These are phyloP conservation scores for Beta lomatogona DNA, from an alignment of 179 eudicot species.

Conservation along the genomic window DNA sequence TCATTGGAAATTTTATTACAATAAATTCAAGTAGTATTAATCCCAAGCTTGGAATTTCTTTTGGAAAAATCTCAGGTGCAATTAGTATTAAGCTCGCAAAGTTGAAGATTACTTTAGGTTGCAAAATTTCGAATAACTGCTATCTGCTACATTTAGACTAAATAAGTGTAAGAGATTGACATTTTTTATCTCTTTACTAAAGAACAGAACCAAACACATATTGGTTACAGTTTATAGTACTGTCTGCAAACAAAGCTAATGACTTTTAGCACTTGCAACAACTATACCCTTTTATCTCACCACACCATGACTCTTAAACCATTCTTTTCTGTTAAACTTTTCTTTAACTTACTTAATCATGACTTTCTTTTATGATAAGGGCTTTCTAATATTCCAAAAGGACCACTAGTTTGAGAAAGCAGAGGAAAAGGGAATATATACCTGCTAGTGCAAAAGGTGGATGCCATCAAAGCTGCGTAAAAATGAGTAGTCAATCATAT, in stretches of 20 bases:
- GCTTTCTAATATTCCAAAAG: conserved; percentile 36
- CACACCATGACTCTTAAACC: conserved; percentile 17
- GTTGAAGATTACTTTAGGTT: too few relatives aligned
- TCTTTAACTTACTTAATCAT: not conserved
- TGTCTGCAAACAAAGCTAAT: not conserved
- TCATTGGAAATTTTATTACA: too few relatives aligned
- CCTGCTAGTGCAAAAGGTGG: conserved; percentile 34
- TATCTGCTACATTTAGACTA: too few relatives aligned
- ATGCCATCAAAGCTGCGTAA: conserved; percentile 25
- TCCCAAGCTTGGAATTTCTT: too few relatives aligned
- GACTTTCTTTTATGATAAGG: conserved; percentile 19
- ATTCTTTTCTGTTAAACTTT: conserved; percentile 15
- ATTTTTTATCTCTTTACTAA: too few relatives aligned
- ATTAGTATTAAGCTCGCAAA: too few relatives aligned
- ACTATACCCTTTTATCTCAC: conserved; percentile 14
- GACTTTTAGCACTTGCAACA: conserved; percentile 19
- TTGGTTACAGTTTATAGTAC: not conserved
- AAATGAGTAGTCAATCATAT: conserved; percentile 30
- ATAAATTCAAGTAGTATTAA: too few relatives aligned
- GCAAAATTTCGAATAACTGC: too few relatives aligned
- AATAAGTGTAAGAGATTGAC: too few relatives aligned
- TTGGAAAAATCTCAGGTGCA: too few relatives aligned
- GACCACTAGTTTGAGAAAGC: conserved; percentile 34
- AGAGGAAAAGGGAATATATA: conserved; percentile 37
- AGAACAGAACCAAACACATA: too few relatives aligned